Percentiles rank a stretch among this genome's conserved stretches.
phyloP scores from a whole-genome alignment of 768 basidiomycete genomes.

The Termitomyces sp. region DNA sequence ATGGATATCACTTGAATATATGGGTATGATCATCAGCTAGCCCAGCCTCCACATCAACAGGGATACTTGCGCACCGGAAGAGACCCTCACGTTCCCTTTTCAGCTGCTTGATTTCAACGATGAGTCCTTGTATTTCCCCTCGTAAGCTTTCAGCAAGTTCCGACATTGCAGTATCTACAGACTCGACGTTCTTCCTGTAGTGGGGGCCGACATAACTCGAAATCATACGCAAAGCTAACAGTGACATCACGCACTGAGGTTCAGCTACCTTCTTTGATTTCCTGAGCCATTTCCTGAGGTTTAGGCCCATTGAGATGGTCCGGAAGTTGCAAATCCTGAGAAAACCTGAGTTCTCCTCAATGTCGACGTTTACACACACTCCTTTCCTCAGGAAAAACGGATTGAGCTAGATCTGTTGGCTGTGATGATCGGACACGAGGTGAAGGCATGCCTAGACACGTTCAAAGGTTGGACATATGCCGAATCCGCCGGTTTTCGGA shows the following conservation, averaged over 20 bases:
- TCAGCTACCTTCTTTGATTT: slow-evolving; percentile 4
- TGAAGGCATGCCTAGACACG: slow-evolving; percentile 1
- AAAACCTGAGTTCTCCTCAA: not conserved
- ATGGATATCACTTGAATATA: slow-evolving; percentile 10
- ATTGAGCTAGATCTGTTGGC: not conserved
- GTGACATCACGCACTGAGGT: slow-evolving; percentile 4
- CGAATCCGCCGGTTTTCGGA: not conserved
- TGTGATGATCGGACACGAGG: slow-evolving; percentile 5
- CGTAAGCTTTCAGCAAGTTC: slow-evolving; percentile 8
- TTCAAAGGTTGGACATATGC: not conserved
- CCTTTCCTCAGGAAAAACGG: not conserved
- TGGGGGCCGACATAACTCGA: not conserved
- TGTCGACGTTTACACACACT: not conserved
- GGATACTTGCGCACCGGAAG: slow-evolving; percentile 4
- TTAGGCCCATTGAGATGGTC: not conserved
- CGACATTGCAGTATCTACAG: slow-evolving; percentile 7
- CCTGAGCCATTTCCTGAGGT: slow-evolving; percentile 7
- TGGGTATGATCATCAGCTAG: not conserved
- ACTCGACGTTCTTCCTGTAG: not conserved
- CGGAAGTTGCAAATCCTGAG: not conserved
- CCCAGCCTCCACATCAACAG: not conserved
- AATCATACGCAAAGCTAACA: not conserved
- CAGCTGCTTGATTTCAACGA: slow-evolving; percentile 6
- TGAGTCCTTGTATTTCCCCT: slow-evolving; percentile 8
- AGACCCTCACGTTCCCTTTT: slow-evolving; percentile 8